Evolutionary conservation across 1,284 basidiomycete species (phyloP).

Genomic region (Athelia psychrophila): DNA sequence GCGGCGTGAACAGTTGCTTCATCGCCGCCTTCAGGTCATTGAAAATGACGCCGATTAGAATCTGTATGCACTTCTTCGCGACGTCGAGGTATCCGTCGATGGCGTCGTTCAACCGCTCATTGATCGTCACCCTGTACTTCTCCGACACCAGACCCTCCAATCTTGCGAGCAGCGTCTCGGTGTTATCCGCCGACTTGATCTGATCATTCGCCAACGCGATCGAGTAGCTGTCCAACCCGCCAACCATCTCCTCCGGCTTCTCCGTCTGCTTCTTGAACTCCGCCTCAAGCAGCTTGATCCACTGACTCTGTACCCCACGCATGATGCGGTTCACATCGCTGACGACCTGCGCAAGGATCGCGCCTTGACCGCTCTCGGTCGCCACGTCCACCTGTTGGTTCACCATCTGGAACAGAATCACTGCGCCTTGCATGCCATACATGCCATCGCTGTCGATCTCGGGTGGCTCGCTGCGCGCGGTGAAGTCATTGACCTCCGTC

Average conservation of each 20-base stretch:
- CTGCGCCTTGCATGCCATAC: constrained; percentile 90
- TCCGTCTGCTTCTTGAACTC: constrained; percentile 90
- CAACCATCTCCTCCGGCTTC: constrained; percentile 85
- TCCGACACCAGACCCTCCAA: constrained; percentile 91
- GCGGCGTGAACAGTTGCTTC: constrained; percentile 80
- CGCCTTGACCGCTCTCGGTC: constrained; percentile 93
- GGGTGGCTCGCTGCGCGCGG: constrained; percentile 79
- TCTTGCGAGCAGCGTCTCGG: constrained; percentile 82
- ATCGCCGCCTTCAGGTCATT: constrained; percentile 91
- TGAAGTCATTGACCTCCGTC: constrained; percentile 87
- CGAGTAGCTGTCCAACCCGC: constrained; percentile 93
- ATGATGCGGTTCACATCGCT: constrained; percentile 89
- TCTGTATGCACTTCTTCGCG: constrained; percentile 94
- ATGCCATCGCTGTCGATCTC: constrained; percentile 87
- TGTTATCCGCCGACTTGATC: constrained; percentile 93
- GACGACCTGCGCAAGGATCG: constrained; percentile 89
- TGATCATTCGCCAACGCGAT: constrained; percentile 99
- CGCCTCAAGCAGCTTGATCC: constrained; percentile 80
- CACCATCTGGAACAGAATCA: constrained; percentile 98
- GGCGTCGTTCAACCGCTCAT: constrained; percentile 88
- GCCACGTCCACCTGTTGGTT: constrained; percentile 97
- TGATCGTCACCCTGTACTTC: constrained; percentile 86
- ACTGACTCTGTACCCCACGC: constrained; percentile 86
- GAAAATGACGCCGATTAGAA: constrained; percentile 93
- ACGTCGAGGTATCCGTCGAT: constrained; percentile 99